A percentile compares a stretch with the other conserved stretches of the same genome.
These are phyloP conservation scores for Vigna angularis DNA, from an alignment of 306 rosid genomes.

Conservation along the genomic window DNA sequence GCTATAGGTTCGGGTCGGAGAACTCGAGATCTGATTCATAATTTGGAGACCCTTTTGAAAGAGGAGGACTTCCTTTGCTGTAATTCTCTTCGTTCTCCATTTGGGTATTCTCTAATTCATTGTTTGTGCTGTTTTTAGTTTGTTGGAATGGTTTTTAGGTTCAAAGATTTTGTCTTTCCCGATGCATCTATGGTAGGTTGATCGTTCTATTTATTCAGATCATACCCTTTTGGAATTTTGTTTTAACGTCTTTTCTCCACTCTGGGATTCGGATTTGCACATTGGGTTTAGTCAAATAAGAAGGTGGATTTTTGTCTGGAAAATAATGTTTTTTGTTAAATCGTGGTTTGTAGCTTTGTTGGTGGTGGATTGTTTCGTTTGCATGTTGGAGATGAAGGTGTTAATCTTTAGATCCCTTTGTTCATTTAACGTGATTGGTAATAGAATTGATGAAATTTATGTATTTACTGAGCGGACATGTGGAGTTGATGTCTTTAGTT, in stretches of 20 bases:
- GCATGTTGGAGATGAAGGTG: conserved; percentile 45
- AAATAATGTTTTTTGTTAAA: not conserved
- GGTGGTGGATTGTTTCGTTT: conserved; percentile 31
- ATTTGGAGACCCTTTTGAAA: conserved; percentile 57
- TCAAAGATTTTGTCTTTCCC: conserved; percentile 28
- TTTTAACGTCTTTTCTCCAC: not conserved
- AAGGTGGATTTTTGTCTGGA: conserved; percentile 25
- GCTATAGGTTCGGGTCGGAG: conserved; percentile 30
- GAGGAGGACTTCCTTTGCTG: conserved; percentile 53
- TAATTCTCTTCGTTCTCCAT: conserved; percentile 40
- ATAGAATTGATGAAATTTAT: conserved; percentile 32
- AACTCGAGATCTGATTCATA: conserved; percentile 57
- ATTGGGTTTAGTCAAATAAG: conserved; percentile 32
- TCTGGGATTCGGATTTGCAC: conserved; percentile 47
- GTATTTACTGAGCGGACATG: not conserved
- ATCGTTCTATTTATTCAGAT: conserved; percentile 38
- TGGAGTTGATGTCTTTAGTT: conserved; percentile 6
- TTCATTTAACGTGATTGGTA: conserved; percentile 17
- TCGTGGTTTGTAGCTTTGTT: conserved; percentile 11
- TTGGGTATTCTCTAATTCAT: conserved; percentile 29
- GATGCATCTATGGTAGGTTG: conserved; percentile 36
- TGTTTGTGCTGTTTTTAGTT: not conserved
- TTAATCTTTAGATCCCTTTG: conserved; percentile 37
- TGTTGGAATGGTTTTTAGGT: not conserved
- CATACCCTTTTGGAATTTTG: conserved; percentile 18